Evolutionary conservation across 108 stramenopile species (phyloP).

Genomic region (Hondaea fermentalgiana): DNA sequence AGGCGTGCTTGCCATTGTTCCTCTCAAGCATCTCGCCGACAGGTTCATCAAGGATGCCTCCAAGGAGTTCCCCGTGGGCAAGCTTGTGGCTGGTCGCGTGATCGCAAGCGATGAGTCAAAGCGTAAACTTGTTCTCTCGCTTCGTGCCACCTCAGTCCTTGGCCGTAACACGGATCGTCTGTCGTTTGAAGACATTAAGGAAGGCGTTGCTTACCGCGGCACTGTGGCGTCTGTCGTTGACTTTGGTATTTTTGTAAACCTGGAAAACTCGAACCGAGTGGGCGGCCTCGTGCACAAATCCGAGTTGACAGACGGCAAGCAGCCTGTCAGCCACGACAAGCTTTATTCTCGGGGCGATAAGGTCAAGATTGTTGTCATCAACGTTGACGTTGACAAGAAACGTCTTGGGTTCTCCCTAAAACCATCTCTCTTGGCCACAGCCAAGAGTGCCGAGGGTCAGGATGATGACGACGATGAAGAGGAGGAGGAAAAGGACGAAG

Average conservation of each 20-base stretch:
- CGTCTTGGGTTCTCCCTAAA: slow-evolving; percentile 30
- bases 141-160: not conserved
- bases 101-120: not conserved
- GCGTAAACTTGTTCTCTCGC: not conserved
- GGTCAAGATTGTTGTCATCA: not conserved
- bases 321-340: not conserved
- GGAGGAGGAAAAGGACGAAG: not conserved
- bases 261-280: not conserved
- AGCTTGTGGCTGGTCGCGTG: not conserved
- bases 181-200: not conserved
- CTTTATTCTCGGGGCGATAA: not conserved
- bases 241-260: not conserved
- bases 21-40: not conserved
- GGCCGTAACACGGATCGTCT: not conserved
- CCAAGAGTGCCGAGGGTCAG: not conserved
- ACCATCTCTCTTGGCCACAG: slow-evolving; percentile 29
- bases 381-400: slow-evolving; percentile 28
- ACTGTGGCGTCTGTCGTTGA: not conserved
- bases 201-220: not conserved
- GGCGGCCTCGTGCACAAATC: not conserved
- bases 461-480: not conserved
- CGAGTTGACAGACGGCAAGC: not conserved
- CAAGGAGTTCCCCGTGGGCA: not conserved
- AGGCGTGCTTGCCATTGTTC: not conserved
- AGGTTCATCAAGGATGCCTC: not conserved